Base-by-base conservation (phyloP, 2,329 filamentous ascomycete genomes). In the Phyllosticta citriasiana region DNA sequence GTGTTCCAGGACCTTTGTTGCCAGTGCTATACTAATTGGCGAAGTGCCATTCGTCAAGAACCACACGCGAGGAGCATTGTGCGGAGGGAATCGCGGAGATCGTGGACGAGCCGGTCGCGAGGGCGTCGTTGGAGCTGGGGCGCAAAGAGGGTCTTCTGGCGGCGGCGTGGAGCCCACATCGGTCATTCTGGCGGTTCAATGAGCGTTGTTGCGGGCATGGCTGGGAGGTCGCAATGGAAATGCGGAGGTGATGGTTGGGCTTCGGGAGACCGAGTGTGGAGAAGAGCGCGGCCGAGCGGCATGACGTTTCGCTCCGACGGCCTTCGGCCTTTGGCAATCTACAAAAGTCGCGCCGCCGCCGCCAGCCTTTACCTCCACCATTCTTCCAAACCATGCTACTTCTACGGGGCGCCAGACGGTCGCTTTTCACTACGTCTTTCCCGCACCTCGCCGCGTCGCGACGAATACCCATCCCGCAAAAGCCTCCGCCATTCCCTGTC, bases 1-100 rank as follows among this genome's bases (percentile, higher is more conserved):
- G 74, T 97, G 91, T n/a, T 85, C 84, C 55, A 97, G 86, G 53
- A 96, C 81, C 67, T 90, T 84, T 60, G 88, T 85, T 59, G 91
- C 88, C 62, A 97, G 82, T 54, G 89, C 88, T 63, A 96, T 88
- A 59, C 88, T 88, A 65, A 97, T 83, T 12, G 93, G 91, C 40
- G 91, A 93, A 63, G 93, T 84, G 35, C 90, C 89, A 63, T 89
- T 88, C 10, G 92, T 96, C 66, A 99, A 79, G 71, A 99, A 86
- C 94, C 94, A 97, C 69, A 93, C 90, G 69, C 93, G 87, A 57
- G 92, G 91, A 57, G 80, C 80, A 70, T 81, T 80, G 72, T 85
- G 83, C 30, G 79, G 76, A 52, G 84, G 84, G 66, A 85, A 86
- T 63, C 82, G 82, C 53, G 78, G 77, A 8, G 72, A 74, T 35